A percentile compares a stretch with the other conserved stretches of the same genome.
Conservation (phyloP, 2,329 filamentous ascomycete species). For the Lecanicillium sp. region DNA sequence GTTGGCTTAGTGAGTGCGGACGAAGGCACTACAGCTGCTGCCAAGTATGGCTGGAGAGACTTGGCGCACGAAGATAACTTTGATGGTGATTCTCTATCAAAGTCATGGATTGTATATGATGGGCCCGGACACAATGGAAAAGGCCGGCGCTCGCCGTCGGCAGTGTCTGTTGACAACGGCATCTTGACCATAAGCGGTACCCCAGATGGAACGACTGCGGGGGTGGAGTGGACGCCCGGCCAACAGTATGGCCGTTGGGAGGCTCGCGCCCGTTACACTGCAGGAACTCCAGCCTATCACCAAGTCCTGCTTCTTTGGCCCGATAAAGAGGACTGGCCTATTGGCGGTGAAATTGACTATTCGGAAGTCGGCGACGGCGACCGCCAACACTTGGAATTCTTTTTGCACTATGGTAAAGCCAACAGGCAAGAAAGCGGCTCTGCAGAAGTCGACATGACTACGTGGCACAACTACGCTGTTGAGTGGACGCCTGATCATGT, state of each 20-base stretch:
- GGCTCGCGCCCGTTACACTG: not conserved
- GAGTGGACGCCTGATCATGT: not conserved
- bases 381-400: not conserved
- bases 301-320: not conserved
- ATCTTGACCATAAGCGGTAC: not conserved
- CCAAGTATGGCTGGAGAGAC: not conserved
- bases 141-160: not conserved
- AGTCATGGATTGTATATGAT: not conserved
- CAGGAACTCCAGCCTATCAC: not conserved
- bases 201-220: not conserved
- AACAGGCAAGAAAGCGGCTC: not conserved
- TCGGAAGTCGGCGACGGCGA: not conserved
- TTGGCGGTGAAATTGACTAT: not conserved
- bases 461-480: not conserved
- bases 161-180: not conserved
- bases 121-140: not conserved
- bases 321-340: not conserved
- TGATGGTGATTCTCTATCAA: not conserved
- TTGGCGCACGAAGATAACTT: not conserved
- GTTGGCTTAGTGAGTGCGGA: not conserved
- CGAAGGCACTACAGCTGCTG: not conserved
- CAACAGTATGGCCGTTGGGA: constrained; percentile 1
- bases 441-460: not conserved
- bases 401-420: not conserved
- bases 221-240: not conserved